A percentile compares a stretch with the other conserved stretches of the same genome.
These are phyloP conservation scores for Macrolepiota fuliginosa DNA, from an alignment of 768 basidiomycete species.

Conservation along the genomic window DNA sequence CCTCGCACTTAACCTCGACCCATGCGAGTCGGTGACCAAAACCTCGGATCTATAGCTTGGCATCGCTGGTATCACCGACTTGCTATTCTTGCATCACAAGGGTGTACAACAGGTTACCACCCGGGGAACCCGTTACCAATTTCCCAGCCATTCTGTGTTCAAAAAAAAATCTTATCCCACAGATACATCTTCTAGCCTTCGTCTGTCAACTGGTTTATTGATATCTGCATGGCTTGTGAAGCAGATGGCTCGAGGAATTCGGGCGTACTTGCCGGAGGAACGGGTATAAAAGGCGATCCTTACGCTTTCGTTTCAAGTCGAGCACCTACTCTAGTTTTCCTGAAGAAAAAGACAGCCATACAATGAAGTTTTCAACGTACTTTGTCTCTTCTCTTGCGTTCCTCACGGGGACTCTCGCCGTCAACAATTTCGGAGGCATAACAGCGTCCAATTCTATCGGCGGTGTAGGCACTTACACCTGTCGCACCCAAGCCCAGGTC, in stretches of 20 bases:
- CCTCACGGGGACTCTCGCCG: constrained; percentile 19
- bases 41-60: background rate
- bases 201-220: background rate
- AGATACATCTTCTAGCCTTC: background rate
- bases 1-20: too few relatives aligned
- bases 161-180: background rate
- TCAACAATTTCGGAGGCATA: constrained; percentile 31
- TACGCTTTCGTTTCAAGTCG: background rate
- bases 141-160: background rate
- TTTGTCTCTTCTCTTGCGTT: constrained; percentile 10
- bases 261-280: background rate
- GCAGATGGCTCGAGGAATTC: background rate
- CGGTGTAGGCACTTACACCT: constrained; percentile 26
- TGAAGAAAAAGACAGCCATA: background rate
- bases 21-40: too few relatives aligned
- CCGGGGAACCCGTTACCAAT: background rate
- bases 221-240: background rate
- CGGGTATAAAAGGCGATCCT: background rate
- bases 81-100: background rate
- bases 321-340: background rate
- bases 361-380: background rate
- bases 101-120: background rate
- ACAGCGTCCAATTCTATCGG: constrained; percentile 31
- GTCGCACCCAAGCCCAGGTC: constrained; percentile 33
- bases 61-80: background rate